A percentile compares a stretch with the other conserved stretches of the same genome.
Conservation (phyloP, 371 early-diverging fungal genomes). For the Smittium mucronatum region DNA sequence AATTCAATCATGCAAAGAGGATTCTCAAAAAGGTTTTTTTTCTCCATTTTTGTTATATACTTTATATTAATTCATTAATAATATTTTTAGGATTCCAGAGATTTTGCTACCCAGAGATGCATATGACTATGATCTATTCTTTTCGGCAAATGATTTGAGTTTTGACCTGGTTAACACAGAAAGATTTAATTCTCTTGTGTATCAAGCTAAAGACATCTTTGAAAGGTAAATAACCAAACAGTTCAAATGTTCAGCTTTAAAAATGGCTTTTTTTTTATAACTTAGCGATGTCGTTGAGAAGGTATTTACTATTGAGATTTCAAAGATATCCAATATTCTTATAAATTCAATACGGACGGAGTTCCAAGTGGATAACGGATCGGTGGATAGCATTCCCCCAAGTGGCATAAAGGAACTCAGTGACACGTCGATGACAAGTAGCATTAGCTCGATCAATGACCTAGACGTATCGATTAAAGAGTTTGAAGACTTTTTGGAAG, state of each 20-base stretch:
- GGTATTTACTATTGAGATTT: slow-evolving; percentile 34
- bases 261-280: background rate
- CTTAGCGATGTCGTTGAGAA: slow-evolving; percentile 2
- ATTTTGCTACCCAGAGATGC: background rate
- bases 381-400: background rate
- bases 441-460: background rate
- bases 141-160: slow-evolving; percentile 5
- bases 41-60: background rate
- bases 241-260: too few relatives aligned
- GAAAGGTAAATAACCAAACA: slow-evolving; percentile 14
- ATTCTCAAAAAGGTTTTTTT: background rate
- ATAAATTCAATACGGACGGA: slow-evolving; percentile 27
- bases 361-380: slow-evolving; percentile 19
- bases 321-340: slow-evolving; percentile 38
- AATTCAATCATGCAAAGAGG: background rate
- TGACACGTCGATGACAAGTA: background rate
- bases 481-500: slow-evolving; percentile 36
- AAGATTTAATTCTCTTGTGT: slow-evolving; percentile 17
- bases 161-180: slow-evolving; percentile 2
- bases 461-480: slow-evolving; percentile 24
- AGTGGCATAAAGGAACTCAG: background rate
- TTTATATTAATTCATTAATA: background rate
- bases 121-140: slow-evolving; percentile 2
- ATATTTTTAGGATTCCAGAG: background rate
- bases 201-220: slow-evolving; percentile 31